A percentile compares a stretch with the other conserved stretches of the same genome.
Evolutionary conservation across 495 filamentous ascomycete genomes (phyloP).

Genomic region (Staphylotrichum longicolle): DNA sequence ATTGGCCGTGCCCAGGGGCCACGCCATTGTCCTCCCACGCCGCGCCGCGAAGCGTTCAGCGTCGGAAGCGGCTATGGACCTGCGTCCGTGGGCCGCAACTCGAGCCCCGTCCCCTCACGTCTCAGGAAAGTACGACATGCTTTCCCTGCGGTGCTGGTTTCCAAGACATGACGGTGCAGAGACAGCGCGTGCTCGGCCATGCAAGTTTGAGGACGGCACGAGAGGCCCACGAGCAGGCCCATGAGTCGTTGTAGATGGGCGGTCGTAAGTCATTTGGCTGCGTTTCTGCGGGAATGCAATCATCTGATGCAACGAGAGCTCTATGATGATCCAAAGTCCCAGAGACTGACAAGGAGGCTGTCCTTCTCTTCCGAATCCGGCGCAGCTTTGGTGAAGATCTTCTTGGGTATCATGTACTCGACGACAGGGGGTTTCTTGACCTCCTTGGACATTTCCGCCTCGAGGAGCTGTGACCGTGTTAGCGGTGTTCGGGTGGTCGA

Average conservation of each 20-base stretch:
- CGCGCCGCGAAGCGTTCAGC: not conserved
- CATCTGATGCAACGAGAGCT: no score
- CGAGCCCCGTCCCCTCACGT: not conserved
- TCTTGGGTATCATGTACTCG: slow-evolving; percentile 91
- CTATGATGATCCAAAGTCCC: slow-evolving; percentile 48
- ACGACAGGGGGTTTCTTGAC: slow-evolving; percentile 83
- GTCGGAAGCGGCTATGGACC: slow-evolving; percentile 1
- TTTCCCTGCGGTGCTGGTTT: not conserved
- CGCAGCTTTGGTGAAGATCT: slow-evolving; percentile 66
- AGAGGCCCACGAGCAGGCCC: not conserved
- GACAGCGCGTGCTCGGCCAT: slow-evolving; percentile 2
- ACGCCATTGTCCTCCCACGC: slow-evolving; percentile 1
- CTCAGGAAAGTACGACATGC: not conserved
- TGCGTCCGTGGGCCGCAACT: not conserved
- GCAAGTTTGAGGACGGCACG: not conserved
- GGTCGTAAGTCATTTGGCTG: no score
- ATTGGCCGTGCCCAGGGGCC: not conserved
- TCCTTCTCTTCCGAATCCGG: slow-evolving; percentile 41
- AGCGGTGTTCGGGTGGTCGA: slow-evolving; percentile 21
- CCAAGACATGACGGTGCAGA: not conserved
- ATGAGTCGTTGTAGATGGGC: not conserved
- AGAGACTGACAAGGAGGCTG: slow-evolving; percentile 53
- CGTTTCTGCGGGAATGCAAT: no score
- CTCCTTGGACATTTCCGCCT: slow-evolving; percentile 75
- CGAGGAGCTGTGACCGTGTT: slow-evolving; percentile 60